Base-by-base conservation (phyloP, 1,284 basidiomycete genomes). In the Phylloboletellus chloephorus region DNA sequence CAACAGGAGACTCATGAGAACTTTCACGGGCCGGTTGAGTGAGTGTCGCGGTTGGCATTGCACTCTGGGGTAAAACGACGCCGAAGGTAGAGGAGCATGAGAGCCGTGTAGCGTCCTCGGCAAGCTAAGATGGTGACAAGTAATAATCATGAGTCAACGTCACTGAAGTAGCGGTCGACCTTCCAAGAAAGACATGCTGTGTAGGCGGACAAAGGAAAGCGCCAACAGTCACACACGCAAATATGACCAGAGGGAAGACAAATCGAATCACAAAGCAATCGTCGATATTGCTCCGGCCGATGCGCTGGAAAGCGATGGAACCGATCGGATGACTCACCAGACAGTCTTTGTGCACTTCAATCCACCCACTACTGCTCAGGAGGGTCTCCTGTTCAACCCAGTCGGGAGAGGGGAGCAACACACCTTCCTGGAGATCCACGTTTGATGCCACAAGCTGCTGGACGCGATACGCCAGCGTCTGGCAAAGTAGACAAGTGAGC, bases 301-400 rank as follows among this genome's bases (percentile, higher is more conserved):
- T n/a, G 13, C 19, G 24, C n/a, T 16, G 16, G 17, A 33, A 28
- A 41, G 33, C 13, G 35, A 37, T 5, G 21, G 28, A 30, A 31
- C 9, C 8, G 32, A 25, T 31, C 22, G 40, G 41, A 33, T 36
- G 43, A 74, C 84, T 73, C 61, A 89, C 86, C 62, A 85, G 54
- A 54, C 78, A 80, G 37, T 70, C 69, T 38, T 70, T 71, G 53
- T 78, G 71, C 6, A 88, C 72, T 50, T 88, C 79, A 41, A 89
- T 72, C 81, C 82, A 87, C 3, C 86, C 85, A 39, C 63, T 75
- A 20, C 70, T 61, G 49, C 78, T 82, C 61, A 76, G 76, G 59
- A 88, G 67, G 31, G 78, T 65, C 54, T 86, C 81, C 39, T 74
- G 71, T 61, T 88, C 85, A 12, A 76, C 75, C 80, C 82, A 87